phyloP scores from a whole-genome alignment of 2,329 filamentous ascomycete species.

The Neodidymelliopsis sp. region DNA sequence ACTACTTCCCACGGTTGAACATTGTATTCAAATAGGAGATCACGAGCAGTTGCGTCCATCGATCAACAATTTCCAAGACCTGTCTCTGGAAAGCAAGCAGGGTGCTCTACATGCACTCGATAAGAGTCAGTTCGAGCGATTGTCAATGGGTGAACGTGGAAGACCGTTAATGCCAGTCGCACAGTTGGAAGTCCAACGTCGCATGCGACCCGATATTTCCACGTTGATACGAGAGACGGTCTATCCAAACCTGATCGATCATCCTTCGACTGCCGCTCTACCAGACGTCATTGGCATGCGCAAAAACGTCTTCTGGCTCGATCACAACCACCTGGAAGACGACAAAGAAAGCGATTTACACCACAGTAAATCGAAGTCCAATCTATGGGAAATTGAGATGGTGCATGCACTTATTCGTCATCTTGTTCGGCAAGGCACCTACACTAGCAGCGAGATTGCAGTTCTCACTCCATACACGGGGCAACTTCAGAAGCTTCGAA shows the following conservation, averaged over 20 bases:
- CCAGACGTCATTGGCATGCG: conserved; percentile 63
- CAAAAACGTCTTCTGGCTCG: conserved; percentile 66
- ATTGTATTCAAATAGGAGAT: conserved; percentile 70
- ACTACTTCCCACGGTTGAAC: conserved; percentile 66
- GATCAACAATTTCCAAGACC: conserved; percentile 60
- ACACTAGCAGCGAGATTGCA: conserved; percentile 68
- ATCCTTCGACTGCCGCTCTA: conserved; percentile 45
- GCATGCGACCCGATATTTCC: conserved; percentile 72
- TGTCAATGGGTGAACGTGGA: conserved; percentile 49
- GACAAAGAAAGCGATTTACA: conserved; percentile 15
- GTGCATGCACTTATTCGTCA: conserved; percentile 68
- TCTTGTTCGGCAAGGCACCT: conserved; percentile 69
- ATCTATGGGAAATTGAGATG: conserved; percentile 70
- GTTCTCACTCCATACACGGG: conserved; percentile 73
- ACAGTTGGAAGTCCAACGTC: conserved; percentile 64
- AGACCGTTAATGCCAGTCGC: conserved; percentile 34
- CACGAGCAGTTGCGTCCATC: conserved; percentile 68
- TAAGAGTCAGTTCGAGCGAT: conserved; percentile 67
- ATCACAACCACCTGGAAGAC: conserved; percentile 62
- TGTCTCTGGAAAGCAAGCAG: conserved; percentile 60
- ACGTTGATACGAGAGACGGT: conserved; percentile 63
- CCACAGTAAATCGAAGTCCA: conserved; percentile 58
- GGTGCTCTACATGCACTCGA: conserved; percentile 64
- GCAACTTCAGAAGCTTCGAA: conserved; percentile 62
- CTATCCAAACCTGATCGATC: conserved; percentile 65